Evolutionary conservation across 305 asterid species (phyloP).

Genomic region (Fraxinus nigra): DNA sequence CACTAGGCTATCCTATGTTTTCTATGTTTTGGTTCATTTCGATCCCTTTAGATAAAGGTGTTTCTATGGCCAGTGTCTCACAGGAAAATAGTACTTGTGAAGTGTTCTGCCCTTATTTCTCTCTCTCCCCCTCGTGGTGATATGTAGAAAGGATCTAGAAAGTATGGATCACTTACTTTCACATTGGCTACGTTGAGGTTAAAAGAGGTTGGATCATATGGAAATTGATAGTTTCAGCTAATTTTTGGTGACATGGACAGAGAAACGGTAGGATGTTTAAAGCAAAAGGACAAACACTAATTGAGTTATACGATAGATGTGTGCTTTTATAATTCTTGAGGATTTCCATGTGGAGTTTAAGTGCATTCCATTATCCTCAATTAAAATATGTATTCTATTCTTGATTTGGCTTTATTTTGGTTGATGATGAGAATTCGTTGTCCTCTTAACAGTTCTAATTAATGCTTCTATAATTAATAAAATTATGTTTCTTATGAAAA

Average conservation of each 20-base stretch:
- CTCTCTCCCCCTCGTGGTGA: neutral
- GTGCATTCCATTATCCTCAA: neutral
- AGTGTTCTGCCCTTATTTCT: neutral
- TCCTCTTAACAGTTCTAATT: neutral
- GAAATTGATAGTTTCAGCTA: neutral
- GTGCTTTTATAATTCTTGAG: neutral
- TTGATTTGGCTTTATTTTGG: neutral
- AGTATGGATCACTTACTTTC: neutral
- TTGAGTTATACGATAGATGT: neutral
- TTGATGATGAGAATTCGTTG: neutral
- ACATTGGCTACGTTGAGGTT: neutral
- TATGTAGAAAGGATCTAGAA: neutral
- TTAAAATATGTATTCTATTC: neutral
- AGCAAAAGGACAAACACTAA: neutral
- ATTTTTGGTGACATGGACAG: neutral
- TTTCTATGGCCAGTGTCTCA: neutral
- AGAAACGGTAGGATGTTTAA: neutral
- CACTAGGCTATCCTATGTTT: neutral
- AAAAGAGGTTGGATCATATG: neutral
- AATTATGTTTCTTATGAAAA: neutral
- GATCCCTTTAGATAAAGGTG: neutral
- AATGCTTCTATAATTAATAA: neutral
- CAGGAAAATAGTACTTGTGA: neutral
- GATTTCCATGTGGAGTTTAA: neutral
- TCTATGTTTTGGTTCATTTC: neutral